A percentile compares a stretch with the other conserved stretches of the same genome.
These are phyloP conservation scores for Colletotrichum eremochloae DNA, from an alignment of 2,329 filamentous ascomycete genomes.

Conservation along the genomic window DNA sequence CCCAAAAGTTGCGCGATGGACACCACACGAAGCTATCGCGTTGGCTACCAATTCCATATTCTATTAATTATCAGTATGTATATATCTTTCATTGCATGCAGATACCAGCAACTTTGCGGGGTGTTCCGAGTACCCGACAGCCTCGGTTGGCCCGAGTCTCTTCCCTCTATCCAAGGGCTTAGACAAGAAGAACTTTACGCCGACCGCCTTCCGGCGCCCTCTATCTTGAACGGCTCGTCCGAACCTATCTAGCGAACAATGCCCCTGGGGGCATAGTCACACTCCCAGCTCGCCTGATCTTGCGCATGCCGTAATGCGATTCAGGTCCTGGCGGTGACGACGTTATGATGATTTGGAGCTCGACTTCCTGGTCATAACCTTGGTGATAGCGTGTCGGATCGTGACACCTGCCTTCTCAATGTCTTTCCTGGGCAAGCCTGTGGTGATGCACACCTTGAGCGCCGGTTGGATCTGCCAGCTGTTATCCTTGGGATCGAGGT, in stretches of 20 bases:
- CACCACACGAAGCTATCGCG: neutral
- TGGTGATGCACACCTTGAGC: conserved; percentile 92
- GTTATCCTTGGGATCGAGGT: conserved; percentile 76
- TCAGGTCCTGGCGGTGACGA: neutral
- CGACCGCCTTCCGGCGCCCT: conserved; percentile 2
- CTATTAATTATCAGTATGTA: conserved; percentile 35
- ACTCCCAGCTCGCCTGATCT: conserved; percentile 4
- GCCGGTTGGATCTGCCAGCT: conserved; percentile 81
- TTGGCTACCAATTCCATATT: neutral
- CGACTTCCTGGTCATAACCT: conserved; percentile 80
- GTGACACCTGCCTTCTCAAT: conserved; percentile 92
- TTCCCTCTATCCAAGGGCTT: neutral
- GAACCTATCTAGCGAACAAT: neutral
- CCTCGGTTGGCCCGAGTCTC: neutral
- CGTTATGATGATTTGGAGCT: conserved; percentile 52
- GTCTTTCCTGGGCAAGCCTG: conserved; percentile 91
- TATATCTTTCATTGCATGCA: conserved; percentile 18
- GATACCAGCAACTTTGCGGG: conserved; percentile 2
- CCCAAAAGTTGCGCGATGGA: neutral
- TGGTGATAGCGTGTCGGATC: conserved; percentile 93
- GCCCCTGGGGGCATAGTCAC: neutral
- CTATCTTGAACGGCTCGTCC: neutral
- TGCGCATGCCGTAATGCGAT: conserved; percentile 43
- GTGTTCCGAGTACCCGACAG: neutral
- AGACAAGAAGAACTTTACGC: neutral